These are phyloP conservation scores for Suhomyces sp. DNA, from an alignment of 805 yeast genomes.

Conservation along the genomic window DNA sequence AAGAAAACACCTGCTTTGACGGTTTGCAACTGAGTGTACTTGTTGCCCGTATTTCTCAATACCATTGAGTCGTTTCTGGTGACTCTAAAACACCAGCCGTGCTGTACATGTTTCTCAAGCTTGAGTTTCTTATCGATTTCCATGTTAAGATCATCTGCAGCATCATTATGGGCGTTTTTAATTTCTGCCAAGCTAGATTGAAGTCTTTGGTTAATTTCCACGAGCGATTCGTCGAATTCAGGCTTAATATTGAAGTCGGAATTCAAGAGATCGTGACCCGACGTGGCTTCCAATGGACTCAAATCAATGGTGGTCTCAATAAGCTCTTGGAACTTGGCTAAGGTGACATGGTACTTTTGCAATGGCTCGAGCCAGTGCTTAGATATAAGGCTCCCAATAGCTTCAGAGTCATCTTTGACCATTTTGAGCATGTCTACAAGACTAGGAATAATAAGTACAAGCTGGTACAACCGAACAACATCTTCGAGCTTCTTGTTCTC, in stretches of 20 bases:
- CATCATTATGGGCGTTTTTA: conserved; percentile 55
- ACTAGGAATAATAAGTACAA: conserved; percentile 69
- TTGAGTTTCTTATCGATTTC: conserved; percentile 88
- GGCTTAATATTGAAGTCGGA: conserved; percentile 85
- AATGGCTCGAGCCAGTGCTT: conserved; percentile 61
- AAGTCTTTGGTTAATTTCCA: conserved; percentile 55
- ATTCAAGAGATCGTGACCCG: conserved; percentile 28
- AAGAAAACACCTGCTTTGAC: conserved; percentile 95
- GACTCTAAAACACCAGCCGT: conserved; percentile 93
- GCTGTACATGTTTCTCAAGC: conserved; percentile 79
- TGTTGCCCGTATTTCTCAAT: conserved; percentile 55
- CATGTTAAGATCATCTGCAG: conserved; percentile 71
- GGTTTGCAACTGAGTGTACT: conserved; percentile 78
- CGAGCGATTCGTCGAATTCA: conserved; percentile 79
- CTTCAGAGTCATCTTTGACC: conserved; percentile 42
- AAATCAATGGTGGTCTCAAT: conserved; percentile 92
- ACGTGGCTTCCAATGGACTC: conserved; percentile 64
- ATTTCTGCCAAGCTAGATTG: conserved; percentile 56
- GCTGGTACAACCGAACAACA: conserved; percentile 83
- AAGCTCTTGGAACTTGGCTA: conserved; percentile 72
- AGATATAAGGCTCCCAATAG: conserved; percentile 38
- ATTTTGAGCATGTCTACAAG: conserved; percentile 51
- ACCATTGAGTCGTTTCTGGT: conserved; percentile 87
- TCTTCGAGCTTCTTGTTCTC: conserved; percentile 74
- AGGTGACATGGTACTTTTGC: conserved; percentile 44